phyloP scores from a whole-genome alignment of 352 stramenopile genomes.

The Phytopythium ostracodes region DNA sequence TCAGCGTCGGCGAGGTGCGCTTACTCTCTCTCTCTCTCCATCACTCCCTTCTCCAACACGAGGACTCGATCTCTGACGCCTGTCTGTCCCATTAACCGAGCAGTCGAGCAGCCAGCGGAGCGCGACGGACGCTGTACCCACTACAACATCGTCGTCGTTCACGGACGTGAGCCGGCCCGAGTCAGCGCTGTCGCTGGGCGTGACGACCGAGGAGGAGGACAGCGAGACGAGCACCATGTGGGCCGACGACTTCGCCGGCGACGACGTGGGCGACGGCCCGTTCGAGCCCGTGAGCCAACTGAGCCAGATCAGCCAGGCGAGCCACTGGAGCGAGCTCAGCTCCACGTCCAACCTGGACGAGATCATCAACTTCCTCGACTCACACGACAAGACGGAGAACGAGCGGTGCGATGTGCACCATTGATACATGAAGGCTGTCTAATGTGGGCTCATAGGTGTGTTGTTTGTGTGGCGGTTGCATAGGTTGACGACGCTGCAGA shows the following conservation, averaged over 20 bases:
- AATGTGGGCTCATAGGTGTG: too few species aligned
- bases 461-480: too few species aligned
- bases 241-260: slow-evolving; percentile 47
- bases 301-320: slow-evolving; percentile 68
- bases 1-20: slow-evolving; percentile 46
- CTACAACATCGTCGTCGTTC: slow-evolving; percentile 7
- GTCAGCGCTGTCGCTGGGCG: slow-evolving; percentile 34
- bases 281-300: slow-evolving; percentile 64
- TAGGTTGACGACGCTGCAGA: slow-evolving; percentile 49
- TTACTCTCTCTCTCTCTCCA: background rate
- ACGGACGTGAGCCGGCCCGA: slow-evolving; percentile 8
- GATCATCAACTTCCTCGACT: slow-evolving; percentile 83
- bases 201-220: slow-evolving; percentile 46
- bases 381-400: slow-evolving; percentile 62
- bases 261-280: slow-evolving; percentile 6
- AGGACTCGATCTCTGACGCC: background rate
- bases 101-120: slow-evolving; percentile 24
- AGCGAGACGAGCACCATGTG: slow-evolving; percentile 58
- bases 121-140: background rate
- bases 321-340: slow-evolving; percentile 80
- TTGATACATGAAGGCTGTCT: too few species aligned
- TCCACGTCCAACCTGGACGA: slow-evolving; percentile 82
- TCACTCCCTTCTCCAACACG: background rate
- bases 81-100: background rate
- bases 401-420: slow-evolving; percentile 32